These are phyloP conservation scores for Verticillium nubilum DNA, from an alignment of 2,329 filamentous ascomycete genomes.

Conservation along the genomic window DNA sequence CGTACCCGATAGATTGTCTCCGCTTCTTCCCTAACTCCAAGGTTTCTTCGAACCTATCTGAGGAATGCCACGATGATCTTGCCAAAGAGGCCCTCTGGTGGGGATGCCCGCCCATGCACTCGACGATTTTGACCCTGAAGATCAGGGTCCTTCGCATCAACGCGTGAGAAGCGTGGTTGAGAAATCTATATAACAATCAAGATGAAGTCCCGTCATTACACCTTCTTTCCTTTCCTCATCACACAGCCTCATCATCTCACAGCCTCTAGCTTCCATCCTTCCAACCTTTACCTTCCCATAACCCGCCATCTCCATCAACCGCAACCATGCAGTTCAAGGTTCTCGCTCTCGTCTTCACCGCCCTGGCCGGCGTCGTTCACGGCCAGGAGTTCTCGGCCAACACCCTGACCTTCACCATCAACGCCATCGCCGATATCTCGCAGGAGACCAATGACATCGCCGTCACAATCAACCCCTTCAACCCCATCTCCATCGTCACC, in stretches of 20 bases:
- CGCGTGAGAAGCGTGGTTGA: background rate
- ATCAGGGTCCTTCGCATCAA: background rate
- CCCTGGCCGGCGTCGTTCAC: slow-evolving; percentile 8
- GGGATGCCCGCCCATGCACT: background rate
- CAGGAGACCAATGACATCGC: slow-evolving; percentile 5
- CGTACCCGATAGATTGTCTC: background rate
- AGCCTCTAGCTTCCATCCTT: background rate
- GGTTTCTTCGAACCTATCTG: background rate
- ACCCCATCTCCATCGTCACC: background rate
- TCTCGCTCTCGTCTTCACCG: slow-evolving; percentile 10
- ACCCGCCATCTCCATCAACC: background rate
- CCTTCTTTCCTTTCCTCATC: background rate
- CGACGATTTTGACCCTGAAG: background rate
- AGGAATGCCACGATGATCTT: background rate
- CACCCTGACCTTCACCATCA: slow-evolving; percentile 6
- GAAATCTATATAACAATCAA: background rate
- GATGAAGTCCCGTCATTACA: background rate
- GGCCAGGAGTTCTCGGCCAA: slow-evolving; percentile 6
- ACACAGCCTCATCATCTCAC: background rate
- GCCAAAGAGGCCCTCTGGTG: background rate
- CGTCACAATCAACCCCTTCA: slow-evolving; percentile 1
- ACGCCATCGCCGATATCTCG: slow-evolving; percentile 10
- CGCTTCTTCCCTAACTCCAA: no score
- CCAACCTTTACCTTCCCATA: background rate
- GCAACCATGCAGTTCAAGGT: slow-evolving; percentile 14